These are phyloP conservation scores for Leccinum ponderosum DNA, from an alignment of 1,284 basidiomycete species.

Conservation along the genomic window DNA sequence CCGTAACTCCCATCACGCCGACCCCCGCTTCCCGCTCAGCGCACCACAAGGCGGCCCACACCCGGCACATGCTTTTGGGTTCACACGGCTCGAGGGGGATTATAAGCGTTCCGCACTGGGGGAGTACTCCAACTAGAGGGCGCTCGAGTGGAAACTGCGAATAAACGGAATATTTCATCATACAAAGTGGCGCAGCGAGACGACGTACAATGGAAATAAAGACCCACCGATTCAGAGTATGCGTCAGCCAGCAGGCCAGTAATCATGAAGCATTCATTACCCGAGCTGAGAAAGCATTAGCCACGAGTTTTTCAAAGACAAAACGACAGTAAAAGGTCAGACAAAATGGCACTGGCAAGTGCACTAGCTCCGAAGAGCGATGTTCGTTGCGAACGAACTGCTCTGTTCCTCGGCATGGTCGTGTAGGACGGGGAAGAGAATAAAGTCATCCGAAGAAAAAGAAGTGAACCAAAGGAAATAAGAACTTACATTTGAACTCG, in stretches of 20 bases:
- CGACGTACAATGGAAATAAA: slow-evolving; percentile 4
- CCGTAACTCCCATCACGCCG: slow-evolving; percentile 52
- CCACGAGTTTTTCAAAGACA: not conserved
- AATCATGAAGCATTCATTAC: not conserved
- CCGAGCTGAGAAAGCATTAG: slow-evolving; percentile 15
- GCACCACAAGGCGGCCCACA: slow-evolving; percentile 65
- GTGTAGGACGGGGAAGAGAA: slow-evolving; percentile 87
- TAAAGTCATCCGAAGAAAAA: slow-evolving; percentile 58
- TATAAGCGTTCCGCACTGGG: slow-evolving; percentile 63
- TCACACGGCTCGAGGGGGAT: slow-evolving; percentile 55
- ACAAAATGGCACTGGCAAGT: slow-evolving; percentile 84
- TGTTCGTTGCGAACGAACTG: slow-evolving; percentile 71
- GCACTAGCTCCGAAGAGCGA: slow-evolving; percentile 63
- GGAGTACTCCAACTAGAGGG: slow-evolving; percentile 67
- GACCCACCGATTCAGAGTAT: slow-evolving; percentile 28
- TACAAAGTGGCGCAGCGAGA: slow-evolving; percentile 28
- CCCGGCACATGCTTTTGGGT: slow-evolving; percentile 61
- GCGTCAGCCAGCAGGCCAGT: not conserved
- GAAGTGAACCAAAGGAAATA: not conserved
- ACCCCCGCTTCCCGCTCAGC: slow-evolving; percentile 66
- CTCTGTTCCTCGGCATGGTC: slow-evolving; percentile 76
- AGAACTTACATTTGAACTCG: slow-evolving; percentile 20
- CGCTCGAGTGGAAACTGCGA: slow-evolving; percentile 79
- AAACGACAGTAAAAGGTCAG: slow-evolving; percentile 44
- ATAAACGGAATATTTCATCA: slow-evolving; percentile 68